phyloP scores from a whole-genome alignment of 805 yeast genomes.

The Candida fluviatilis region DNA sequence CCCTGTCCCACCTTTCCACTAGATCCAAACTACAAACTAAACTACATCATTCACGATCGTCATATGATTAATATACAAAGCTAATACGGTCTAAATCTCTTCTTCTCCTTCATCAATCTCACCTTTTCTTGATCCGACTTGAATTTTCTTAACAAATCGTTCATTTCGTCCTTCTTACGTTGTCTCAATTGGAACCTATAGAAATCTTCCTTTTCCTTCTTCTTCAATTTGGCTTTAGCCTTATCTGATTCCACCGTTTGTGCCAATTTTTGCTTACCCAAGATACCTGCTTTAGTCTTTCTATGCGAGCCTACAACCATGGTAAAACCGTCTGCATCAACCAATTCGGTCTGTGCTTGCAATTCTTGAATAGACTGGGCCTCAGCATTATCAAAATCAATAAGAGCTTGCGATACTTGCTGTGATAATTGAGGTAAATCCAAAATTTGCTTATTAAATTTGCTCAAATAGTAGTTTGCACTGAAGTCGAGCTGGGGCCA shows the following conservation, averaged over 20 bases:
- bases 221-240: constrained; percentile 51
- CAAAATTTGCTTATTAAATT: constrained; percentile 31
- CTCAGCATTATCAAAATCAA: constrained; percentile 68
- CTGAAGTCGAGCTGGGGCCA: constrained; percentile 36
- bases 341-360: constrained; percentile 52
- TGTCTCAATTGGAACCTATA: constrained; percentile 96
- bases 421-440: constrained; percentile 50
- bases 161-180: constrained; percentile 87
- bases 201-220: constrained; percentile 82
- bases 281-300: constrained; percentile 69
- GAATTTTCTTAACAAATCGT: constrained; percentile 76
- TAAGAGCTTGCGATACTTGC: constrained; percentile 58
- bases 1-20: no score
- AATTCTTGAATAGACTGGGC: constrained; percentile 53
- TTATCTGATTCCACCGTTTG: constrained; percentile 33
- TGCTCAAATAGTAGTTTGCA: constrained; percentile 41
- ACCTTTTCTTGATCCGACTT: constrained; percentile 89
- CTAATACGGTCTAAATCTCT: constrained; percentile 80
- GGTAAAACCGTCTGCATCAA: constrained; percentile 94
- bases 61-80: no score
- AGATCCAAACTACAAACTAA: no score
- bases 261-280: constrained; percentile 49
- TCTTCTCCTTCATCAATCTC: constrained; percentile 70
- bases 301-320: constrained; percentile 84
- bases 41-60: no score